phyloP scores from a whole-genome alignment of 305 asterid genomes.

The Rubia tinctorum region DNA sequence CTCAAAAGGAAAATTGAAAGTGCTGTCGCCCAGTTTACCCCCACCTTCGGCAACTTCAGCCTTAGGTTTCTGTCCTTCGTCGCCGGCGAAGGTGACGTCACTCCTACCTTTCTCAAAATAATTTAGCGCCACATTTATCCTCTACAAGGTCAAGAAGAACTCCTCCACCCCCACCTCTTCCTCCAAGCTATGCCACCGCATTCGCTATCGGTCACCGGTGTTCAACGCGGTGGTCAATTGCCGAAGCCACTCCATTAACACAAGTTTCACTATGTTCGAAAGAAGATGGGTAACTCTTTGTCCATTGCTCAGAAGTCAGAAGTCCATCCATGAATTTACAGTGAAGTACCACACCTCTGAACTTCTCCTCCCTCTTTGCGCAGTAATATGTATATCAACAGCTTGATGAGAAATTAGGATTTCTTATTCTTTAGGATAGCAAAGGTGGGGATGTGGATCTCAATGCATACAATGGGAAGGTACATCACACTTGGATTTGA shows the following conservation, averaged over 20 bases:
- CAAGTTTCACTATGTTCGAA: neutral
- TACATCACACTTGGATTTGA: too few species aligned
- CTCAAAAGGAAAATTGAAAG: too few species aligned
- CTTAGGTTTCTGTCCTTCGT: constrained; percentile 15
- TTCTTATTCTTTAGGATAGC: constrained; percentile 42
- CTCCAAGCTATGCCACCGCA: constrained; percentile 44
- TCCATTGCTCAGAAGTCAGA: constrained; percentile 62
- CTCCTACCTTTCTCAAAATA: constrained; percentile 40
- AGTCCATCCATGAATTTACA: constrained; percentile 70
- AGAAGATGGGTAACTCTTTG: constrained; percentile 63
- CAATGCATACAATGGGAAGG: constrained; percentile 63
- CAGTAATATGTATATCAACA: neutral
- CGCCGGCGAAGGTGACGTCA: constrained; percentile 13
- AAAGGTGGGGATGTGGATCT: constrained; percentile 73
- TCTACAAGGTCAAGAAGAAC: constrained; percentile 52
- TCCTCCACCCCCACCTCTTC: constrained; percentile 76
- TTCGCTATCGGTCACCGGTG: neutral
- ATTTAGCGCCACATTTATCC: constrained; percentile 56
- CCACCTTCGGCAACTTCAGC: constrained; percentile 19
- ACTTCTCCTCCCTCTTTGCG: neutral
- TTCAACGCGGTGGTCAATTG: neutral
- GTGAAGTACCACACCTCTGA: constrained; percentile 47
- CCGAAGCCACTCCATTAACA: neutral
- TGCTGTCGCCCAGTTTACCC: constrained; percentile 27
- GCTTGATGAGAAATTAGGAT: neutral